Percentiles rank a stretch among this genome's conserved stretches.
These are phyloP conservation scores for Carex pumila DNA, from an alignment of 176 grass and related monocot species.

Conservation along the genomic window DNA sequence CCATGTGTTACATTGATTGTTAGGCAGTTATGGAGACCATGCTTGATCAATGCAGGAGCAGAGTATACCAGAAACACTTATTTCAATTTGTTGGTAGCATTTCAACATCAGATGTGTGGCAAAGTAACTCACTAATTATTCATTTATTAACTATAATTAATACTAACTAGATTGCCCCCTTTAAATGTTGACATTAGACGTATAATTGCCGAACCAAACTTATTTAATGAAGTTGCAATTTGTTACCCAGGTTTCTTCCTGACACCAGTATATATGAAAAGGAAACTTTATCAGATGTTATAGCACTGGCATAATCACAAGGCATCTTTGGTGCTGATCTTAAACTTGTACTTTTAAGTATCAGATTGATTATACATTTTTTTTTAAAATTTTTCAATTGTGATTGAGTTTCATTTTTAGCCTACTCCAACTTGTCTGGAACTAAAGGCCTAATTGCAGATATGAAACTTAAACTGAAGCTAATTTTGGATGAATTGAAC, in stretches of 20 bases:
- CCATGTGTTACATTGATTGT: neutral
- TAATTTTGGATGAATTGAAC: neutral
- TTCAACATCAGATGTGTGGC: conserved; percentile 3
- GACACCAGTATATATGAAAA: too few species aligned
- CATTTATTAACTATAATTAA: neutral
- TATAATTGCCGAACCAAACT: neutral
- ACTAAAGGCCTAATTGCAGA: neutral
- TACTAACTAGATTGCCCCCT: neutral
- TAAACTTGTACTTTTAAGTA: neutral
- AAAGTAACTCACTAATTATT: conserved; percentile 3
- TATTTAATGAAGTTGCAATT: neutral
- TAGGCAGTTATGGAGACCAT: neutral
- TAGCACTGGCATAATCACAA: neutral
- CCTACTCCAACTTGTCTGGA: too few species aligned
- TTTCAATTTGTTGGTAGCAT: conserved; percentile 9
- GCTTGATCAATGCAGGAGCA: neutral
- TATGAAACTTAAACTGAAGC: neutral
- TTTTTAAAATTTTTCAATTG: neutral
- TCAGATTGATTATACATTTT: neutral
- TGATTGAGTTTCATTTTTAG: too few species aligned
- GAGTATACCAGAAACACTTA: neutral
- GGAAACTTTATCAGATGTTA: neutral
- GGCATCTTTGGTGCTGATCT: neutral
- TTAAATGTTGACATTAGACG: neutral
- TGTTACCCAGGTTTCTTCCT: neutral